phyloP scores from a whole-genome alignment of 1,139 yeast species.

The Kodamaea sp. region DNA sequence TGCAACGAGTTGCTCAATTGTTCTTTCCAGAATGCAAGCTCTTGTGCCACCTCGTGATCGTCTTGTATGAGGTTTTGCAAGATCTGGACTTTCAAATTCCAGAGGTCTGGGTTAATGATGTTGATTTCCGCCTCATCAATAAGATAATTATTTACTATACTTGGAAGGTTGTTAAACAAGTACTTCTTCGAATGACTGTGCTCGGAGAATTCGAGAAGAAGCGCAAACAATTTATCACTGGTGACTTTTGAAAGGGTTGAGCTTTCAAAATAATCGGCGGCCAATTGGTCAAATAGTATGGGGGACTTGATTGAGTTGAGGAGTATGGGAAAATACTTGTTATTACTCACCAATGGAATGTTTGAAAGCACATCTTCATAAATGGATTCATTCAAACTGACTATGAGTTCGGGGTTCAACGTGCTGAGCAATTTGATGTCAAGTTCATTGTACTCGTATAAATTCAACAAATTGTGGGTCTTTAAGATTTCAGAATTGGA shows the following conservation, averaged over 20 bases:
- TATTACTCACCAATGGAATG: constrained; percentile 22
- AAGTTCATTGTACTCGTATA: constrained; percentile 13
- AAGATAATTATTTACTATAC: constrained; percentile 18
- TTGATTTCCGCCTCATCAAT: constrained; percentile 9
- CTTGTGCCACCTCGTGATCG: constrained; percentile 13
- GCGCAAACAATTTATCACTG: constrained; percentile 24
- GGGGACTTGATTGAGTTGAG: constrained; percentile 27
- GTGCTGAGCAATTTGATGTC: constrained; percentile 26
- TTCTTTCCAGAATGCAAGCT: constrained; percentile 29
- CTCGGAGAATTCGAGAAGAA: constrained; percentile 26
- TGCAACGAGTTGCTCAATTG: constrained; percentile 23
- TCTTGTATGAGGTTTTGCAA: constrained; percentile 26
- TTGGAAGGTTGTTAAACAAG: constrained; percentile 31
- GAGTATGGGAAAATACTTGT: constrained; percentile 30
- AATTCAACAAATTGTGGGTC: constrained; percentile 20
- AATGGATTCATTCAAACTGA: constrained; percentile 8
- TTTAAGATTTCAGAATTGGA: constrained; percentile 19
- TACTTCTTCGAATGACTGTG: constrained; percentile 25
- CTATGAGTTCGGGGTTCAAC: constrained; percentile 25
- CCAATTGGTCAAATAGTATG: constrained; percentile 21
- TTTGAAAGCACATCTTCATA: constrained; percentile 18
- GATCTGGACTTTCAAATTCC: constrained; percentile 27
- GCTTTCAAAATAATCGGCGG: constrained; percentile 18
- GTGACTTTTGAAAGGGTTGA: constrained; percentile 24
- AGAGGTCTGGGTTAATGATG: constrained; percentile 26